Evolutionary conservation across 805 yeast species (phyloP), one percentile per base, ranked within the genome.

Genomic region (Candida manassasensis): DNA sequence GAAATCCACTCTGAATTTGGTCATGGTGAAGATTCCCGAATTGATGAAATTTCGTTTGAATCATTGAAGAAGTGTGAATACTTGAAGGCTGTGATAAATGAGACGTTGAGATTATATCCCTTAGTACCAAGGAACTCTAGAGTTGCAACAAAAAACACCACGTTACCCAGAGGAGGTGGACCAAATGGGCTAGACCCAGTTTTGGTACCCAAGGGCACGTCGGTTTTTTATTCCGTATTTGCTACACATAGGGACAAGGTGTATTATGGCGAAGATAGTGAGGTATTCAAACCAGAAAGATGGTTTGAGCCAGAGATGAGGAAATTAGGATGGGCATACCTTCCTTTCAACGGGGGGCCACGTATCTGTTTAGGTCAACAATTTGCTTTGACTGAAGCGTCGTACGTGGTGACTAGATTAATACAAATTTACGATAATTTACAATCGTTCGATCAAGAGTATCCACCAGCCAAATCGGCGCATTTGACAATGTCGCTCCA

Each of bases 281-380:
- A 42, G 0, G 56, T 28, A 3, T 63, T 61, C 47, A 55, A 54
- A 31, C 69, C 70, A 4, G 68, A 63, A 40, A 54, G 70, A 45
- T 63, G 70, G 70, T 36, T 45, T 16, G 49, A 48, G 31, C 57
- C 52, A 29, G 52, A 53, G 13, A 51, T 48, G 25, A 63, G 56
- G 36, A 49, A 48, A 32, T 52, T 60, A 29, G 65, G 69, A 6
- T 72, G 77, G 77, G 72, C 69, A 15, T 72, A 64, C 50, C 50
- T 72, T 24, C 77, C 77, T 17, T 72, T 72, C 55, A 71, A 71
- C 45, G 79, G 78, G 30, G 79, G 79, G 5, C 78, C 78, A 18
- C 55, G 79, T 40, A 71, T 73, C 38, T 73, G 79, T 46, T 54
- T 73, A 39, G 79, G 79, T 29, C 77, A 73, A 57, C 77, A 73